Base-by-base conservation (phyloP, 2,329 filamentous ascomycete genomes). In the Aureobasidium subglaciale region DNA sequence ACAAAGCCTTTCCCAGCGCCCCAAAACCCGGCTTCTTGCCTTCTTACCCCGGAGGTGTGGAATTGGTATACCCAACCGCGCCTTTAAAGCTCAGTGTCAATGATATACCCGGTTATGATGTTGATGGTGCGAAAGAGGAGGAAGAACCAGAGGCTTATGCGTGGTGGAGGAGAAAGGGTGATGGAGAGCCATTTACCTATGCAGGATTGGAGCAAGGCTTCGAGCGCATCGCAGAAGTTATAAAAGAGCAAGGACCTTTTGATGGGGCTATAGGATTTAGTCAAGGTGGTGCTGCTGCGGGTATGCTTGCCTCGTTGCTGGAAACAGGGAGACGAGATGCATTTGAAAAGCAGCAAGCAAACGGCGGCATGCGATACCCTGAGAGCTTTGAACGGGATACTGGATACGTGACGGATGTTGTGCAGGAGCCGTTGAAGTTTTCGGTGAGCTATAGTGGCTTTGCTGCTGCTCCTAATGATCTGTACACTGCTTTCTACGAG, bases 231-330 rank as follows among this genome's bases (percentile, higher is more conserved):
- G 87, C 87, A 0, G 67, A 76, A 4, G 72, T 82, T 0, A 80
- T 95, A 22, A 70, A 73, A 29, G 77, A 79, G 1, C 79, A 83
- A 8, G 86, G 83, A 0, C 85, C 85, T 1, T 81, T 92, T 41
- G 87, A 93, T 64, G 90, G 85, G 6, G 84, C 91, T 0, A 74
- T 91, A 25, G 90, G 90, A 0, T 95, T 95, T 73, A 87, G 82
- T 59, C 90, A 95, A 71, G 90, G 90, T 18, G 90, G 80, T 6
- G 85, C 84, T 1, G 74, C 85, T 41, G 84, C 90, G 0, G 85
- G 78, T 0, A 82, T 96, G 67, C 75, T 96, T 0, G 83, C 89
- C 0, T 77, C 82, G 0, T 75, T 91, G 15, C 70, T 96, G 2
- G 90, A 96, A 67, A 22, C 18, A 10, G 74, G 70, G 6, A 70